Percentiles rank a stretch among this genome's conserved stretches.
These are phyloP conservation scores for Mycena filopes DNA, from an alignment of 768 basidiomycete species.

Conservation along the genomic window DNA sequence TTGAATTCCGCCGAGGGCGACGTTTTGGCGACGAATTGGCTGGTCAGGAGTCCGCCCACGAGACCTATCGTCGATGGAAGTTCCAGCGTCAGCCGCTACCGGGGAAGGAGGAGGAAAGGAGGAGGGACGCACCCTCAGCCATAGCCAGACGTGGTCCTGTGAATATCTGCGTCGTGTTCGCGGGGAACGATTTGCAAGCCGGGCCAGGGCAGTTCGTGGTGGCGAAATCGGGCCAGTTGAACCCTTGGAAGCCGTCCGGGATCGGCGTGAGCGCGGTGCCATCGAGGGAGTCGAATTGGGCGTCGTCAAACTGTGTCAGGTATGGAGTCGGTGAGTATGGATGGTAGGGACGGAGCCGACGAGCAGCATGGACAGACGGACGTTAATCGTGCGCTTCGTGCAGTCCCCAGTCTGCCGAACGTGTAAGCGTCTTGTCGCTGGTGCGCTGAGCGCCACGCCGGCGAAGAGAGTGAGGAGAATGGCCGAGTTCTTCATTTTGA, in stretches of 20 bases:
- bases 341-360: not conserved
- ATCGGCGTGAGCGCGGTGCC: not conserved
- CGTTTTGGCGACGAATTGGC: constrained; percentile 8
- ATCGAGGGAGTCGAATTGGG: constrained; percentile 8
- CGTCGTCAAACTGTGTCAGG: constrained; percentile 9
- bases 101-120: not conserved
- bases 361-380: not conserved
- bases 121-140: constrained; percentile 1
- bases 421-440: not conserved
- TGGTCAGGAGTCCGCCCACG: constrained; percentile 3
- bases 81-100: too few relatives aligned
- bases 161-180: constrained; percentile 1
- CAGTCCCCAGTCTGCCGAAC: not conserved
- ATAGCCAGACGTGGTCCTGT: constrained; percentile 7
- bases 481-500: constrained; percentile 9
- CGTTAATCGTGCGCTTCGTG: not conserved
- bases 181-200: constrained; percentile 11
- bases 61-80: too few relatives aligned
- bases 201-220: not conserved
- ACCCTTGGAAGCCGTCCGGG: constrained; percentile 11
- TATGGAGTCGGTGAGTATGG: not conserved
- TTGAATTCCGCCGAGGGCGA: constrained; percentile 16
- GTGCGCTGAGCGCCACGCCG: not conserved
- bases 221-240: constrained; percentile 16
- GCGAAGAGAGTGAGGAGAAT: constrained; percentile 9